A percentile compares a stretch with the other conserved stretches of the same genome.
Evolutionary conservation across 1,139 yeast species (phyloP).

Genomic region (Spathaspora jeffriesii): DNA sequence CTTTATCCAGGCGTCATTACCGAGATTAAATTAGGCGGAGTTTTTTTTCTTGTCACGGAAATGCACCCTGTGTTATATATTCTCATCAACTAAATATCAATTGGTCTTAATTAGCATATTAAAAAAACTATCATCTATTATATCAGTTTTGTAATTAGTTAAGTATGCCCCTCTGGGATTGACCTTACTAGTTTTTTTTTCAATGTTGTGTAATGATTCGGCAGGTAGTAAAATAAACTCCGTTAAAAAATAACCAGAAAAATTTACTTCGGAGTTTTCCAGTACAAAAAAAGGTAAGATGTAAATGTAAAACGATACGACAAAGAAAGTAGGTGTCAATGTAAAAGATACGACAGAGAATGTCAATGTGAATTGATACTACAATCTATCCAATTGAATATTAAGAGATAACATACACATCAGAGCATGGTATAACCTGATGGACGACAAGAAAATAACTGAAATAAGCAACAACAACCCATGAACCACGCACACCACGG

Average conservation of each 20-base stretch:
- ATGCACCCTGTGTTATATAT: no score
- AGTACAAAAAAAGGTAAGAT: background rate
- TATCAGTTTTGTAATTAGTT: background rate
- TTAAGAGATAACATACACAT: background rate
- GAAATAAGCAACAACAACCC: background rate
- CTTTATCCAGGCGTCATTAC: no score
- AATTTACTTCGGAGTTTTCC: background rate
- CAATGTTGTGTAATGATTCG: background rate
- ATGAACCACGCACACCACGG: background rate
- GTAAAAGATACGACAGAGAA: no score
- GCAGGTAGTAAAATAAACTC: background rate
- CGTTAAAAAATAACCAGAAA: background rate
- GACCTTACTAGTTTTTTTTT: slow-evolving; percentile 1
- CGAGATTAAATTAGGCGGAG: no score
- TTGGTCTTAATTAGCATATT: no score
- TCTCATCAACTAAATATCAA: no score
- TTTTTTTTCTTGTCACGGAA: no score
- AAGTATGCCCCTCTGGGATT: background rate
- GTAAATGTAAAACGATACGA: slow-evolving; percentile 2
- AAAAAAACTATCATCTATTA: no score
- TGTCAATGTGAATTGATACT: no score
- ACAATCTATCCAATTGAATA: no score
- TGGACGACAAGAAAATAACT: background rate
- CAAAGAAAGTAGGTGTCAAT: no score
- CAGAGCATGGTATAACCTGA: background rate